phyloP scores from a whole-genome alignment of 495 filamentous ascomycete species.

The Achaetomiella virescens region DNA sequence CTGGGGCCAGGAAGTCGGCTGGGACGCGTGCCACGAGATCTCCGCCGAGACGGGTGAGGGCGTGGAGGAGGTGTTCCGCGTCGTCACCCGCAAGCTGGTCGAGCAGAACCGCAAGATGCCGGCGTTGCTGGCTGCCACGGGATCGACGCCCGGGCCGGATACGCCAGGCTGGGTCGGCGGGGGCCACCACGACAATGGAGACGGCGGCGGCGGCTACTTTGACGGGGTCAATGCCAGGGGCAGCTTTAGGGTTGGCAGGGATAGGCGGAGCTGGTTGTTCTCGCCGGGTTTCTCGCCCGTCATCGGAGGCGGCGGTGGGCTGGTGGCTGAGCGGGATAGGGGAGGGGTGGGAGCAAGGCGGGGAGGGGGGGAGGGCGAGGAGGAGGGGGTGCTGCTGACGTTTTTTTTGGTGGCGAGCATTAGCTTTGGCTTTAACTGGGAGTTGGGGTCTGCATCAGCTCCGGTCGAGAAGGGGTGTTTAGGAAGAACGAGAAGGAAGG shows the following conservation, averaged over 20 bases:
- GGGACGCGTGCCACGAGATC: conserved; percentile 97
- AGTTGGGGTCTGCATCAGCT: no score
- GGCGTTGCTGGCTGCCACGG: conserved; percentile 44
- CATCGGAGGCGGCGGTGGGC: conserved; percentile 20
- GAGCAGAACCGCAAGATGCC: conserved; percentile 76
- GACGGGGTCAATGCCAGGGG: conserved; percentile 42
- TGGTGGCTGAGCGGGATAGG: conserved; percentile 25
- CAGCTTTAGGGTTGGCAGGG: conserved; percentile 57
- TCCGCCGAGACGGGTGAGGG: conserved; percentile 91
- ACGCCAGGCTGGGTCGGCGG: not conserved
- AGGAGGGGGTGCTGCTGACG: conserved; percentile 15
- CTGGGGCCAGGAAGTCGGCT: conserved; percentile 87
- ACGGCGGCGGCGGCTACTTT: conserved; percentile 34
- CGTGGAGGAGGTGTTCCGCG: conserved; percentile 93
- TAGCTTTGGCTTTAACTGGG: no score
- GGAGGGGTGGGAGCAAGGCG: conserved; percentile 27
- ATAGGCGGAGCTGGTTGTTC: conserved; percentile 58
- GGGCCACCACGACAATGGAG: not conserved
- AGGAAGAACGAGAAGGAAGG: not conserved
- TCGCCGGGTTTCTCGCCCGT: conserved; percentile 47
- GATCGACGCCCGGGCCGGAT: conserved; percentile 23
- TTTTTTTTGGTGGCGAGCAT: not conserved
- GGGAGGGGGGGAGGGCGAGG: conserved; percentile 20
- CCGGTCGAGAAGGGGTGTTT: not conserved
- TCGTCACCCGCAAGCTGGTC: conserved; percentile 89